Evolutionary conservation across 208 protist species (phyloP), one percentile per base, ranked within the genome.

Genomic region (Crithidia brevicula): DNA sequence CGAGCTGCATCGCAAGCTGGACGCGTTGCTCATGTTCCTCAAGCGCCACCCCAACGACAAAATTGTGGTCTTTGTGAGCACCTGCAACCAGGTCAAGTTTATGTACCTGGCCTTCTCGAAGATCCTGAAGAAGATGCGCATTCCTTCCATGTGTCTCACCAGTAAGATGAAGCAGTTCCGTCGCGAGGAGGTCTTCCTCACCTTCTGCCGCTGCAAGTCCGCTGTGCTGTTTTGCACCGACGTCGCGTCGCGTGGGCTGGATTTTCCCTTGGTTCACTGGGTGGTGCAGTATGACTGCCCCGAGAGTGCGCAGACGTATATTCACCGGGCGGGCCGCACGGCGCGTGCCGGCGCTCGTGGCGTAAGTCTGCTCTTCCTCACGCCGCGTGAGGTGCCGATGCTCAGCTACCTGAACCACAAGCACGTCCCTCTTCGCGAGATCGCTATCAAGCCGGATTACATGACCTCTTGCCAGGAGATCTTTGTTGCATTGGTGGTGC

Each of bases 261-360:
- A 99, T 82, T 99, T 99, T 66, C 97, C 98, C 30, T 71, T 89
- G 2, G 98, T 99, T 18, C 88, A 99, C 73, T 99, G 98, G 98
- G 98, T 99, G 0, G 69, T 99, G 42, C 98, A 99, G 88, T 92
- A 98, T 49, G 99, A 99, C 86, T 99, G 96, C 69, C 98, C 99
- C 5, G 98, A 99, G 36, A 96, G 98, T 67, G 96, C 96, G 28
- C 86, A 98, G 54, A 99, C 98, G 23, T 99, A 99, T 81, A 99
- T 99, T 61, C 99, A 99, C 75, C 94, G 99, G n/a, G 98, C 98
- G 1, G 98, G 98, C 20, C 89, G 98, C 27, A 99, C 97, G 0
- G 97, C 97, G 0, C 93, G 98, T 18, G 97, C 97, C 56, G 80
- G 97, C 1, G 81, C 93, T 2, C 80, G 84, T 22, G 99, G 99